Percentiles rank a stretch among this genome's conserved stretches.
These are phyloP conservation scores for Casaregolazyma suthepensis DNA, from an alignment of 1,139 yeast species.

Conservation along the genomic window DNA sequence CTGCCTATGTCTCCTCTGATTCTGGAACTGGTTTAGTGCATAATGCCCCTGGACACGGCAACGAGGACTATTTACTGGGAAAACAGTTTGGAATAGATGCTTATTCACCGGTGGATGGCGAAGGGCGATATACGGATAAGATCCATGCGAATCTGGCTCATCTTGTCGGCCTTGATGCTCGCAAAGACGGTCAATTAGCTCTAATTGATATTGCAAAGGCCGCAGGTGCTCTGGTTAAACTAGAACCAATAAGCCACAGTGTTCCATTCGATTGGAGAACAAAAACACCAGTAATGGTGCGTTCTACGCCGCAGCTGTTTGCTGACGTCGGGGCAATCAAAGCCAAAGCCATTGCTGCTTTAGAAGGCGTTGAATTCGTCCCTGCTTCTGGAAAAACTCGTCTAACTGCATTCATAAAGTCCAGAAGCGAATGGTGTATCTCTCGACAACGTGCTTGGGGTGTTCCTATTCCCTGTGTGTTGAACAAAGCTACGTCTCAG, in stretches of 20 bases:
- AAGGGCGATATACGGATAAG: conserved; percentile 51
- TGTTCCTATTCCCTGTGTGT: conserved; percentile 89
- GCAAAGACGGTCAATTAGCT: conserved; percentile 48
- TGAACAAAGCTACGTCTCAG: conserved; percentile 51
- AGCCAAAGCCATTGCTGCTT: conserved; percentile 50
- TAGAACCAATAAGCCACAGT: conserved; percentile 61
- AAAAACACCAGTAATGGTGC: conserved; percentile 86
- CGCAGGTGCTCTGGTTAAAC: conserved; percentile 44
- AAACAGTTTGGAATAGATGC: conserved; percentile 49
- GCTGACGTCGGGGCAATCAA: conserved; percentile 78
- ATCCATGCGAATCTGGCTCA: conserved; percentile 29
- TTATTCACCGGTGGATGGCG: conserved; percentile 70
- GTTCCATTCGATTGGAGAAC: conserved; percentile 98
- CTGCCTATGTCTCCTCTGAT: conserved; percentile 69
- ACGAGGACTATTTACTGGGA: conserved; percentile 82
- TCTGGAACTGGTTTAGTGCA: conserved; percentile 97
- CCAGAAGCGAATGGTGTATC: conserved; percentile 94
- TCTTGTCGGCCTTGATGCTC: conserved; percentile 54
- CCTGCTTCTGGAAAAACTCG: conserved; percentile 73
- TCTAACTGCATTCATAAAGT: conserved; percentile 61
- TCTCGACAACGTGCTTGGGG: conserved; percentile 99
- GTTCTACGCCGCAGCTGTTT: conserved; percentile 97
- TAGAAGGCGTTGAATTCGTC: conserved; percentile 57
- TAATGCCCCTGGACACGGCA: conserved; percentile 97
- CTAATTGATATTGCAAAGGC: conserved; percentile 43